Base-by-base conservation (phyloP, 768 basidiomycete genomes). In the Kwoniella mangroviensis region DNA sequence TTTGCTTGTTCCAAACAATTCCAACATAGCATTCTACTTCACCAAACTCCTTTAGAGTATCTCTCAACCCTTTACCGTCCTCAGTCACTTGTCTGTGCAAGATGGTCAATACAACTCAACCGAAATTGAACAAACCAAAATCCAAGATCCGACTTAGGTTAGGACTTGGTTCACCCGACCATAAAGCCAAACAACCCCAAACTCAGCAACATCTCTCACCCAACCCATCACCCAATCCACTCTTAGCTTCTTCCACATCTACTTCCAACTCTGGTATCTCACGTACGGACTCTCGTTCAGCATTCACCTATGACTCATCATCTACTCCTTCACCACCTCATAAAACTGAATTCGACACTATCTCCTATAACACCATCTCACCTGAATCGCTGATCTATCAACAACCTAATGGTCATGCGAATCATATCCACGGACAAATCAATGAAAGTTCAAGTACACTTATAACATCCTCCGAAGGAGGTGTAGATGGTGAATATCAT, bases 101-200 rank as follows among this genome's bases (percentile, higher is more conserved):
- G 49, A 69, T 69, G 64, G 63, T 57, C 22, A 58, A 58, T 7
- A 24, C 43, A 34, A 7, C 69, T 45, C 67, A 72, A 11, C 75
- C 68, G 2, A 73, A 71, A 6, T 72, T 82, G 4, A 53, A 67
- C 57, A 79, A 79, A 40, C 74, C 77, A 43, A 80, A 81, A 67
- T 81, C 79, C 17, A 79, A 78, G 67, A 72, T 82, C 13, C 72
- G 81, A 10, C 76, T 82, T n/a, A 70, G 80, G 43, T 63, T 82
- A 0, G 80, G 80, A 53, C 67, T 82, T 11, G 56, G 56, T n/a
- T 76, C 79, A 7, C 78, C 81, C 28, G 70, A 78, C 66, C 72
- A 75, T n/a, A 73, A 71, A 67, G 62, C 69, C n/a, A 71, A 69
- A 58, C 64, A 17, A 59, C 71, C 12, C 17, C 69, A 61, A 34